phyloP scores from a whole-genome alignment of 352 stramenopile species.

The Phytophthora uliginosa region DNA sequence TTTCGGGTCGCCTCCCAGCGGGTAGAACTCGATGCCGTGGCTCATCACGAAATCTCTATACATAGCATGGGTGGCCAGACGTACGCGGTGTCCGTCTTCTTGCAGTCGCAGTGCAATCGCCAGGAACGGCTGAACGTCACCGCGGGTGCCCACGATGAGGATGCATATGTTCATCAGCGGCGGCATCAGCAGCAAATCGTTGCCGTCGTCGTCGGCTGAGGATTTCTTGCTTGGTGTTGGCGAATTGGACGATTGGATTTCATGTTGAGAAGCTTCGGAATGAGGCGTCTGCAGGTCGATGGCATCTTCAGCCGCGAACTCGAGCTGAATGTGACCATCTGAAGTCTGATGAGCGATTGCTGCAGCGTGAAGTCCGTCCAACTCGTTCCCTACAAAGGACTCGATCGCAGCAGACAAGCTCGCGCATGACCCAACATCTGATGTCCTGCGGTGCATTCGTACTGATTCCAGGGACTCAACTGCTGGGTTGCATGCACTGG shows the following conservation, averaged over 20 bases:
- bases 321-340: conserved; percentile 46
- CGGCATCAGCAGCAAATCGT: conserved; percentile 28
- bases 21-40: conserved; percentile 76
- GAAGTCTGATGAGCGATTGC: conserved; percentile 28
- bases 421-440: neutral
- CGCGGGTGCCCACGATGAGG: conserved; percentile 80
- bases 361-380: conserved; percentile 26
- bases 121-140: conserved; percentile 79
- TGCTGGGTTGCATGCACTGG: neutral
- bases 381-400: conserved; percentile 25
- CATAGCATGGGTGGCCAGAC: conserved; percentile 88
- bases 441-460: conserved; percentile 12
- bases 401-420: conserved; percentile 28
- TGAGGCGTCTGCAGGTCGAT: conserved; percentile 36
- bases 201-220: neutral
- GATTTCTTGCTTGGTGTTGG: conserved; percentile 1
- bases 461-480: neutral
- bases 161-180: conserved; percentile 72
- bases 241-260: conserved; percentile 9
- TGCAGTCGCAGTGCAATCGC: conserved; percentile 79
- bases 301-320: conserved; percentile 42
- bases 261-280: conserved; percentile 6
- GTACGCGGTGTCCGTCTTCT: conserved; percentile 87
- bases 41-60: conserved; percentile 83
- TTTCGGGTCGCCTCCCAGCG: conserved; percentile 69